A percentile compares a stretch with the other conserved stretches of the same genome.
Evolutionary conservation across 306 rosid species (phyloP).

Genomic region (Pterocarpus santalinus): DNA sequence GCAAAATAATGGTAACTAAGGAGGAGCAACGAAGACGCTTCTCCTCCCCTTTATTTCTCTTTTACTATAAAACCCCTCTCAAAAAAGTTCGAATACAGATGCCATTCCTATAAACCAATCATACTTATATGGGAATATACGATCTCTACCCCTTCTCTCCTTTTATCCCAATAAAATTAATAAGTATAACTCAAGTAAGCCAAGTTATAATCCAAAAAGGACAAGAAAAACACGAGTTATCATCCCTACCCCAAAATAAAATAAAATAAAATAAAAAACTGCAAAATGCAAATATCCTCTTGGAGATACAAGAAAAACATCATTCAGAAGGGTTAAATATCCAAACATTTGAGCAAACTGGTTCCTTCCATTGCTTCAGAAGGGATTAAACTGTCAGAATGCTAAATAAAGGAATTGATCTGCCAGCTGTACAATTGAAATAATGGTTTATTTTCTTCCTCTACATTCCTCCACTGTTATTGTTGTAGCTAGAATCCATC

Average conservation of each 20-base stretch:
- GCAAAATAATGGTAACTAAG: background rate
- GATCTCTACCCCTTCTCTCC: constrained; percentile 4
- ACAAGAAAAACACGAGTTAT: constrained; percentile 8
- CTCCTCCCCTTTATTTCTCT: background rate
- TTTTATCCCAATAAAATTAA: constrained; percentile 20
- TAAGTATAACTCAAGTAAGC: constrained; percentile 8
- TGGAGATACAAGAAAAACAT: constrained; percentile 38
- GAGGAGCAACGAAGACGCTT: background rate
- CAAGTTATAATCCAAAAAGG: background rate
- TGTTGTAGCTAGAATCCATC: constrained; percentile 68
- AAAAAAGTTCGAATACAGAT: too few relatives aligned
- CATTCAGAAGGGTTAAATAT: constrained; percentile 24
- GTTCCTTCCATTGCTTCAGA: constrained; percentile 49
- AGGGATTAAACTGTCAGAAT: constrained; percentile 12
- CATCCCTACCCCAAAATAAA: background rate
- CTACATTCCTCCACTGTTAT: constrained; percentile 70
- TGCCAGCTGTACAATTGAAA: constrained; percentile 68
- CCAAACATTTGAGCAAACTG: constrained; percentile 49
- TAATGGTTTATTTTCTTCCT: constrained; percentile 44
- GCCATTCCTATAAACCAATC: constrained; percentile 5
- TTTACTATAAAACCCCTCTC: background rate
- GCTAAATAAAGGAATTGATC: constrained; percentile 39
- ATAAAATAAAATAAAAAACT: constrained; percentile 28
- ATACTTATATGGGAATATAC: background rate
- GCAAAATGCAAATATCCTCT: constrained; percentile 43